Conservation (phyloP, 202 grass and related monocot genomes). For the Musa balbisiana region DNA sequence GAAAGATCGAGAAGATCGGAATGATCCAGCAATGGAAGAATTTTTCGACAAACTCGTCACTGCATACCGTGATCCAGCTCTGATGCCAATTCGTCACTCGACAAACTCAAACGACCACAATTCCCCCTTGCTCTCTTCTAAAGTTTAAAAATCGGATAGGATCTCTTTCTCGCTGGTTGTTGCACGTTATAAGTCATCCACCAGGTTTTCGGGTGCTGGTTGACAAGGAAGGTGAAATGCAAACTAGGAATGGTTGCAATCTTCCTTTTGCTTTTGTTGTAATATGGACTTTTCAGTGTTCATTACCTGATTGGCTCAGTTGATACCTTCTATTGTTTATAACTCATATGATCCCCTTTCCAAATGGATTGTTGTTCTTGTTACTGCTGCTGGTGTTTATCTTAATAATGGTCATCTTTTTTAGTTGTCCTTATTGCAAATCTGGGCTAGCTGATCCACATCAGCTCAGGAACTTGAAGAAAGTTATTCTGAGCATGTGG, state of each 20-base stretch:
- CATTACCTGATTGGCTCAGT: neutral
- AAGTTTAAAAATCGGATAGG: neutral
- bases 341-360: no score
- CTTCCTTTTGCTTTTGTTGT: neutral
- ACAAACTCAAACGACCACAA: constrained; percentile 35
- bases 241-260: neutral
- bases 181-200: neutral
- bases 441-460: no score
- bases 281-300: neutral
- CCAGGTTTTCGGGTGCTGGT: neutral
- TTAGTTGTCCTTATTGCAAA: no score
- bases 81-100: constrained; percentile 41
- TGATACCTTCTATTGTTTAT: neutral
- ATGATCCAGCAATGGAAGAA: constrained; percentile 52
- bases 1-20: constrained; percentile 75
- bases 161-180: neutral
- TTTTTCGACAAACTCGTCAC: constrained; percentile 63
- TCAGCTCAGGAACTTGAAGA: no score
- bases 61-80: constrained; percentile 51
- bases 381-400: no score
- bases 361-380: no score
- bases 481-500: no score
- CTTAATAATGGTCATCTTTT: no score
- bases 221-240: neutral
- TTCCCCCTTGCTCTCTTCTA: constrained; percentile 39